A percentile compares a stretch with the other conserved stretches of the same genome.
Evolutionary conservation across 1,284 basidiomycete species (phyloP).

Genomic region (Cyathus olla): DNA sequence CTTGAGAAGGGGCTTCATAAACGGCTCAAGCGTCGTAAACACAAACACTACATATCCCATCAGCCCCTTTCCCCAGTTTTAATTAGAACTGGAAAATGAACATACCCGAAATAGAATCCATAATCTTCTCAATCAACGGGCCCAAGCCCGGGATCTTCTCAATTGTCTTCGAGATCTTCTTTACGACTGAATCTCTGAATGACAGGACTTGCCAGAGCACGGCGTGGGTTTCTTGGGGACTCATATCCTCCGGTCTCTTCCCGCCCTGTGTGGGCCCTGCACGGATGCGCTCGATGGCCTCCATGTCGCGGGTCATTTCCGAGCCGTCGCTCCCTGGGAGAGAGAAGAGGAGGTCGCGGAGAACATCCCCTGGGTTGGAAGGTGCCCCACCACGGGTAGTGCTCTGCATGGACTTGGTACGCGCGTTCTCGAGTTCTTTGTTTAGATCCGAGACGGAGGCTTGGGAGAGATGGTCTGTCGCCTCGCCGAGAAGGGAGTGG

Average conservation of each 20-base stretch:
- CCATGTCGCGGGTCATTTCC: constrained; percentile 82
- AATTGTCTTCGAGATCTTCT: constrained; percentile 89
- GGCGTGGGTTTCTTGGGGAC: constrained; percentile 88
- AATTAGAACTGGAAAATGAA: constrained; percentile 3
- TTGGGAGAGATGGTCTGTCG: constrained; percentile 40
- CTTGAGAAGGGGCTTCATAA: constrained; percentile 79
- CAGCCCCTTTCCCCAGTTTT: neutral
- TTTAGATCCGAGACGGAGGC: constrained; percentile 92
- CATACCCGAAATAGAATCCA: constrained; percentile 78
- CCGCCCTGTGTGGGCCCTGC: constrained; percentile 63
- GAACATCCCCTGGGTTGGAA: constrained; percentile 48
- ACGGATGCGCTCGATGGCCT: constrained; percentile 78
- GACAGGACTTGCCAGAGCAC: constrained; percentile 89
- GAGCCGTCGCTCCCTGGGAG: constrained; percentile 70
- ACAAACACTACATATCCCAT: constrained; percentile 68
- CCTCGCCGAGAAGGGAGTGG: constrained; percentile 71
- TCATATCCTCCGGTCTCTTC: constrained; percentile 84
- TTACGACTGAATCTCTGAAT: constrained; percentile 89
- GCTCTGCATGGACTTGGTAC: constrained; percentile 51
- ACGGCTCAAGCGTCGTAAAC: constrained; percentile 86
- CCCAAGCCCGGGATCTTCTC: constrained; percentile 81
- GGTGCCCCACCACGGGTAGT: constrained; percentile 41
- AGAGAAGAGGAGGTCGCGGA: constrained; percentile 67
- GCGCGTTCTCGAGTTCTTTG: constrained; percentile 81
- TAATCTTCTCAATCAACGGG: constrained; percentile 85